phyloP scores from a whole-genome alignment of 208 protist genomes.

The Novymonas esmeraldas region DNA sequence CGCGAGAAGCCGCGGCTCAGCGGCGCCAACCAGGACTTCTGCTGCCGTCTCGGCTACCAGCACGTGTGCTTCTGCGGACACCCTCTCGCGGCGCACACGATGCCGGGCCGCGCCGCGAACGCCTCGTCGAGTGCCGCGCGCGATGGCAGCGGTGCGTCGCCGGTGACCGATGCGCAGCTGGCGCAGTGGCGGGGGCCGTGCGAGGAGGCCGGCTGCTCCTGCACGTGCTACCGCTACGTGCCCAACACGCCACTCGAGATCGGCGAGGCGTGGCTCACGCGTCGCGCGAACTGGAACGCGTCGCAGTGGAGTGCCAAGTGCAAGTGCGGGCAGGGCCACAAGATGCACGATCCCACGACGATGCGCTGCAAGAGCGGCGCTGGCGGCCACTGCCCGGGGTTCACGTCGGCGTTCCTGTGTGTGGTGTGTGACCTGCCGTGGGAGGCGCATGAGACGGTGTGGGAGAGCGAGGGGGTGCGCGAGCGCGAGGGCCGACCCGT shows the following conservation, averaged over 20 bases:
- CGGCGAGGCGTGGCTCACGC: conserved; percentile 81
- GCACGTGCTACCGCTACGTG: conserved; percentile 72
- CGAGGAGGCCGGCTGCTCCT: conserved; percentile 51
- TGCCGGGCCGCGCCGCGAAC: conserved; percentile 13
- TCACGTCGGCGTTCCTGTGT: conserved; percentile 72
- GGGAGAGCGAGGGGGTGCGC: conserved; percentile 74
- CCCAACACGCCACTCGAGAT: conserved; percentile 89
- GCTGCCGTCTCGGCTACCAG: conserved; percentile 66
- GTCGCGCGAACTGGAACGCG: conserved; percentile 63
- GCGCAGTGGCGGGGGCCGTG: conserved; percentile 36
- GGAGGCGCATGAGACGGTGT: conserved; percentile 85
- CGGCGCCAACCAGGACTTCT: conserved; percentile 78
- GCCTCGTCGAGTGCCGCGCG: too few relatives aligned
- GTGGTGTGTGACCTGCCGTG: conserved; percentile 83
- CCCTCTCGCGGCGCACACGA: conserved; percentile 44
- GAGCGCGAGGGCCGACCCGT: conserved; percentile 46
- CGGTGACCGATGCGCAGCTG: conserved; percentile 19
- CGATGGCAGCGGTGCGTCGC: background rate
- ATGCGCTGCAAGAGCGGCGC: conserved; percentile 47
- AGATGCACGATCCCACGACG: conserved; percentile 49
- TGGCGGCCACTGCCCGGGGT: conserved; percentile 56
- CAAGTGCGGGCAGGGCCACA: conserved; percentile 73
- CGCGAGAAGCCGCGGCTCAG: conserved; percentile 40
- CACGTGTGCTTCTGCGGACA: conserved; percentile 88
- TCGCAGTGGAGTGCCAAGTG: conserved; percentile 78